Evolutionary conservation across 208 protist species (phyloP), one percentile per base, ranked within the genome.

Genomic region (Acanthamoeba healyi): DNA sequence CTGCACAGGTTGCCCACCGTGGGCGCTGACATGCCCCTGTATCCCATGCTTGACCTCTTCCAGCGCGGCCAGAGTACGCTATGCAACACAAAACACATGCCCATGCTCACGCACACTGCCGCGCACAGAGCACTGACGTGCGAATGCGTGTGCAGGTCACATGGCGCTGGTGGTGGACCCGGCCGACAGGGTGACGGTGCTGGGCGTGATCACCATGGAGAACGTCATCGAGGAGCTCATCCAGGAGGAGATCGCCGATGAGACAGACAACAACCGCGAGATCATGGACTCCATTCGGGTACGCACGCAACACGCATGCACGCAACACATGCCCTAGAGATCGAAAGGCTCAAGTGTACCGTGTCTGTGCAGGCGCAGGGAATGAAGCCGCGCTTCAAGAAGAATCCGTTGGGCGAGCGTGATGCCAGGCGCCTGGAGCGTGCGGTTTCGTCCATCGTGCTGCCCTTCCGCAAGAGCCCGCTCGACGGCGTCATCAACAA

Each of bases 201-300:
- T 82, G 12, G 96, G 96, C 32, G 56, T 97, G 44, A 93, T 97
- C 22, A 97, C 96, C 26, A 65, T 97, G 32, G 95, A 97, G 77
- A 95, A 97, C 86, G 82, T 97, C 44, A 94, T 97, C 44, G 95
- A 95, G 77, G 92, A 97, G 86, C 91, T 97, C 63, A 95, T 96
- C 34, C 58, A 96, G 44, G 94, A 79, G 36, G 67, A 79, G 38
- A 79, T 79, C 32, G 36, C 17, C 36, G 67, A 79, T 36, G 67
- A 79, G 67, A 79, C 67, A n/a, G 74, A 58, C n/a, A 56, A 84
- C 44, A 84, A 84, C 44, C 74, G 74, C 44, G 42, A 46, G 3
- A 36, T 56, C 4, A 46, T 84, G 44, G 74, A 84, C 44, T 29
- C 42, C 29, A 24, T 84, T 29, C 38, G 44, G 70, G 70, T 81